Conservation (phyloP, 768 basidiomycete species). For the Sarcodon aspratus region DNA sequence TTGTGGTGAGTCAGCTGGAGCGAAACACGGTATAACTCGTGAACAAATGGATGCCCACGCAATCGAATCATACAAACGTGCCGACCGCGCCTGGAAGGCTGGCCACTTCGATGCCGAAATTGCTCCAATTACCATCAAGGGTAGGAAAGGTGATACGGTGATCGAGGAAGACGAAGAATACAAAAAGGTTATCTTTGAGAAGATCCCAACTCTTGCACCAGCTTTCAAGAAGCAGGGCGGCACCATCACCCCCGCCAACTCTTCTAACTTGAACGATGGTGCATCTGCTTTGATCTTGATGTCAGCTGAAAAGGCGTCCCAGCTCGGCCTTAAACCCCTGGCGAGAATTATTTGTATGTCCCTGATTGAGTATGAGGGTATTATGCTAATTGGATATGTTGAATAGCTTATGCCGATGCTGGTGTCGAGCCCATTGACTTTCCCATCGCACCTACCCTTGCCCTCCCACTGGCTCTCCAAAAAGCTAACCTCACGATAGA, state of each 20-base stretch:
- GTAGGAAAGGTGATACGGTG: slow-evolving; percentile 87
- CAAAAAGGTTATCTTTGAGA: slow-evolving; percentile 93
- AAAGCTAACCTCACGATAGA: slow-evolving; percentile 75
- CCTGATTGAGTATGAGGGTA: background rate
- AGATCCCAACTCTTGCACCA: slow-evolving; percentile 79
- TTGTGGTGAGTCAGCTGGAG: slow-evolving; percentile 83
- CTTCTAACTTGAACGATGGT: slow-evolving; percentile 91
- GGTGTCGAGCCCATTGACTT: slow-evolving; percentile 97
- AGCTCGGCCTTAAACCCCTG: slow-evolving; percentile 82
- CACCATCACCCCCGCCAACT: slow-evolving; percentile 93
- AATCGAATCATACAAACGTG: slow-evolving; percentile 90
- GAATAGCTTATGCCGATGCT: slow-evolving; percentile 86
- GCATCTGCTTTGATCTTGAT: slow-evolving; percentile 93
- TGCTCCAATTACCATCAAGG: slow-evolving; percentile 81
- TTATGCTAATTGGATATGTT: slow-evolving; percentile 4
- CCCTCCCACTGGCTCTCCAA: slow-evolving; percentile 80
- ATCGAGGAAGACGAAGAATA: slow-evolving; percentile 96
- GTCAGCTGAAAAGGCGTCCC: slow-evolving; percentile 86
- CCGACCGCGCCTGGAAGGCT: slow-evolving; percentile 81
- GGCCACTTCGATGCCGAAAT: slow-evolving; percentile 84
- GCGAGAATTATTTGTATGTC: slow-evolving; percentile 87
- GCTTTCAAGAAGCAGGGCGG: slow-evolving; percentile 84
- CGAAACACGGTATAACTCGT: slow-evolving; percentile 73
- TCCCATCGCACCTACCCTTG: slow-evolving; percentile 88
- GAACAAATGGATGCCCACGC: slow-evolving; percentile 86